phyloP scores from a whole-genome alignment of 306 rosid genomes.

The Rosa rugosa region DNA sequence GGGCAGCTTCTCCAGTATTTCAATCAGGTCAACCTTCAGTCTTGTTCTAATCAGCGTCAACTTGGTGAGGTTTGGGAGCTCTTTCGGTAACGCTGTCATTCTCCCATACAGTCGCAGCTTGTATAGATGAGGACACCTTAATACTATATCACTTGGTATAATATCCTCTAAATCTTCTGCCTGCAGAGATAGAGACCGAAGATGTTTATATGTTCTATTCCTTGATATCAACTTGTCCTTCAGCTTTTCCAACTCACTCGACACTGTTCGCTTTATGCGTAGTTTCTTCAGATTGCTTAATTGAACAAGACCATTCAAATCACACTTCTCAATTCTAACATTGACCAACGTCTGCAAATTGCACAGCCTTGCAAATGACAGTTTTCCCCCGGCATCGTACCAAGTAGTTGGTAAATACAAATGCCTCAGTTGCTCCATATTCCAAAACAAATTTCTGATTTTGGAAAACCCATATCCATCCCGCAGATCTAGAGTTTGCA shows the following conservation, averaged over 20 bases:
- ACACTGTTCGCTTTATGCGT: rapidly evolving
- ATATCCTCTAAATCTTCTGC: too few species aligned
- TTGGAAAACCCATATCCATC: too few species aligned
- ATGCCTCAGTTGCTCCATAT: not conserved
- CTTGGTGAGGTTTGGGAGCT: conserved; percentile 23
- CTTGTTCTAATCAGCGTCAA: not conserved
- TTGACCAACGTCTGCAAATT: not conserved
- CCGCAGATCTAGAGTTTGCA: conserved; percentile 2
- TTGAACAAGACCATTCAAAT: not conserved
- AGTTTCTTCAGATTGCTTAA: not conserved
- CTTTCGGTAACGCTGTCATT: conserved; percentile 15
- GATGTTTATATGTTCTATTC: not conserved
- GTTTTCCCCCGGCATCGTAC: too few species aligned
- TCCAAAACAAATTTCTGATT: not conserved
- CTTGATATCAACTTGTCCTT: not conserved
- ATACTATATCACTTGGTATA: not conserved
- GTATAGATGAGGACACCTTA: not conserved
- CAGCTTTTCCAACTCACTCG: not conserved
- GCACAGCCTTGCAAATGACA: not conserved
- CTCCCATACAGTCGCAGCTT: not conserved
- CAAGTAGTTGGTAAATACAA: too few species aligned
- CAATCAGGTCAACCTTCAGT: conserved; percentile 43
- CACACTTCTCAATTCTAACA: not conserved
- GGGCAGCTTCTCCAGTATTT: conserved; percentile 40
- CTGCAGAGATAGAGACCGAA: not conserved